These are phyloP conservation scores for Mycocentrospora acerina DNA, from an alignment of 2,329 filamentous ascomycete species.

Conservation along the genomic window DNA sequence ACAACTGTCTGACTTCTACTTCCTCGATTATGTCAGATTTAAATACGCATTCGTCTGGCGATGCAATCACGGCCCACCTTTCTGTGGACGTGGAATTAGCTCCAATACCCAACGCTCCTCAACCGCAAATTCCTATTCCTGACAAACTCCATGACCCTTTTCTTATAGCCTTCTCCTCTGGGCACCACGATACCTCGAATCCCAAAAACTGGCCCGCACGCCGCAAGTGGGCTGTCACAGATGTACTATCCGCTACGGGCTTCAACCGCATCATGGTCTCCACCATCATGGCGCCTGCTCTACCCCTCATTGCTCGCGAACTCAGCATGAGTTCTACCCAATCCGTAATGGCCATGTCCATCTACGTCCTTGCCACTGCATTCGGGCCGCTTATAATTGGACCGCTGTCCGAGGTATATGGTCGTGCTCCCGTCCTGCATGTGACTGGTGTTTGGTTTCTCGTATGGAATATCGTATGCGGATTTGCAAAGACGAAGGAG, in stretches of 20 bases:
- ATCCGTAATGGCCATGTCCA: conserved; percentile 27
- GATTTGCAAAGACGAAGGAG: conserved; percentile 26
- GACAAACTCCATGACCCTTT: conserved; percentile 19
- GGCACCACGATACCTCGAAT: conserved; percentile 17
- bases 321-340: conserved; percentile 24
- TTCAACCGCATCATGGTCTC: conserved; percentile 35
- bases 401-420: conserved; percentile 32
- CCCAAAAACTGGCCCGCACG: conserved; percentile 23
- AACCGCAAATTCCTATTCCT: too few species aligned
- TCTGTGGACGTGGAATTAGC: too few species aligned
- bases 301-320: conserved; percentile 21
- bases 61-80: too few species aligned
- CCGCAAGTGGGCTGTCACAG: conserved; percentile 23
- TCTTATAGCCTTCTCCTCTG: conserved; percentile 17
- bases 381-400: conserved; percentile 32
- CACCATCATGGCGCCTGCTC: conserved; percentile 33
- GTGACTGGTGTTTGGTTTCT: conserved; percentile 28
- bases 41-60: too few species aligned
- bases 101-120: too few species aligned
- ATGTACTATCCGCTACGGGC: conserved; percentile 24
- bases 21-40: too few species aligned
- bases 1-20: too few species aligned
- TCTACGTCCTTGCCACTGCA: conserved; percentile 31
- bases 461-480: conserved; percentile 28
- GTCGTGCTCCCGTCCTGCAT: conserved; percentile 23